Percentiles rank a stretch among this genome's conserved stretches.
Evolutionary conservation across 257 asterid genomes (phyloP).

Genomic region (Plectranthus barbatus): DNA sequence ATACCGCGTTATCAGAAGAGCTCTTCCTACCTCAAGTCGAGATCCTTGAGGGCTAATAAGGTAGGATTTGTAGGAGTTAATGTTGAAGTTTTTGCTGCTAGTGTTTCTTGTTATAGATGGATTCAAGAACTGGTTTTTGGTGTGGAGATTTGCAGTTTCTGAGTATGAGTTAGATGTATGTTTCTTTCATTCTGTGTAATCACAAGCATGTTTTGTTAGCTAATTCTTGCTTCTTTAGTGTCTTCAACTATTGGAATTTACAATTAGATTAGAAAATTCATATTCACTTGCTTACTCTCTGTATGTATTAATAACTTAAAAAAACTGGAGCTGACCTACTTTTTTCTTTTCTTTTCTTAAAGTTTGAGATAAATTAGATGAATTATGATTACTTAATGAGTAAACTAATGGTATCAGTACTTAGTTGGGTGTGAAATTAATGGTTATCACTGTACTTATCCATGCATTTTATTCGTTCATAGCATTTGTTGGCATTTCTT

Average conservation of each 20-base stretch:
- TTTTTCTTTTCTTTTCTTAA: background rate
- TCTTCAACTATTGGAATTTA: background rate
- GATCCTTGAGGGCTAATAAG: conserved; percentile 44
- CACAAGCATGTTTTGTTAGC: background rate
- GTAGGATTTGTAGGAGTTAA: conserved; percentile 15
- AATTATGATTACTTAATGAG: background rate
- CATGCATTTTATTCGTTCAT: background rate
- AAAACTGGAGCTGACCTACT: background rate
- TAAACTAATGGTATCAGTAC: background rate
- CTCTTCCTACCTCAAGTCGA: conserved; percentile 34
- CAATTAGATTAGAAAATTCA: background rate
- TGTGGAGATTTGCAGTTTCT: background rate
- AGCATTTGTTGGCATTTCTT: background rate
- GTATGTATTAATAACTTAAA: background rate
- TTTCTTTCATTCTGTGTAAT: background rate
- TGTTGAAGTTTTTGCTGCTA: background rate
- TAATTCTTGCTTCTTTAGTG: background rate
- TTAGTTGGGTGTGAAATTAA: background rate
- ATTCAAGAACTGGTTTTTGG: background rate
- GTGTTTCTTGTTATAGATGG: background rate
- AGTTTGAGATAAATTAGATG: background rate
- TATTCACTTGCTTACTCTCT: background rate
- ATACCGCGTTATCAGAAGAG: conserved; percentile 58
- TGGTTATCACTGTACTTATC: background rate
- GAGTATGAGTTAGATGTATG: background rate